Conservation (phyloP, 371 early-diverging fungal species). For the Rhizomucor pusillus region DNA sequence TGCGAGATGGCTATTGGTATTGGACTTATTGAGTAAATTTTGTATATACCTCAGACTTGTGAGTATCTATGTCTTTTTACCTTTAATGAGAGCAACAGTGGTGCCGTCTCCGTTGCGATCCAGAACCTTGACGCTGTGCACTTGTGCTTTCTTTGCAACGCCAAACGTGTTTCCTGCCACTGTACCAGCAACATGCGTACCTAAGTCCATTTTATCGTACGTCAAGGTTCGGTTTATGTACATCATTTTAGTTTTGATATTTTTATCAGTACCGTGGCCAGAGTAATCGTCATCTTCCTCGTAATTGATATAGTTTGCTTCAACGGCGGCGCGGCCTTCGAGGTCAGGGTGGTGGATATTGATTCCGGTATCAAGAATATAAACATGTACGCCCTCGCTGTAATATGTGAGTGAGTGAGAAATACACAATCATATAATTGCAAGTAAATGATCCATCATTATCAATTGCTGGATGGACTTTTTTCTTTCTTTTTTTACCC, state of each 20-base stretch:
- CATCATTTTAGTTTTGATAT: too few species aligned
- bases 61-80: constrained; percentile 31
- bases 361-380: constrained; percentile 78
- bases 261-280: constrained; percentile 61
- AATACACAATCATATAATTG: too few species aligned
- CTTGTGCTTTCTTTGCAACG: constrained; percentile 59
- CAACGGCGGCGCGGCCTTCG: constrained; percentile 74
- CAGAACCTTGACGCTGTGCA: constrained; percentile 69
- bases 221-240: too few species aligned
- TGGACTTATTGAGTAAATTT: too few species aligned
- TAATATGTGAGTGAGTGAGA: background rate
- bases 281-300: constrained; percentile 42
- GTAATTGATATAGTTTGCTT: constrained; percentile 55
- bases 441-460: too few species aligned
- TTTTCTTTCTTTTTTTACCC: constrained; percentile 31
- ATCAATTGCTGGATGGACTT: too few species aligned
- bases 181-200: constrained; percentile 73
- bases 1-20: constrained; percentile 33
- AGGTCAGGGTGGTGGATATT: constrained; percentile 75
- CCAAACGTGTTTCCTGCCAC: constrained; percentile 62
- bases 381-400: constrained; percentile 62
- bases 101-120: constrained; percentile 49
- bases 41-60: too few species aligned
- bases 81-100: constrained; percentile 30
- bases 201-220: too few species aligned